Base-by-base conservation (phyloP, 2,329 filamentous ascomycete genomes). In the Fusarium caatingaense region DNA sequence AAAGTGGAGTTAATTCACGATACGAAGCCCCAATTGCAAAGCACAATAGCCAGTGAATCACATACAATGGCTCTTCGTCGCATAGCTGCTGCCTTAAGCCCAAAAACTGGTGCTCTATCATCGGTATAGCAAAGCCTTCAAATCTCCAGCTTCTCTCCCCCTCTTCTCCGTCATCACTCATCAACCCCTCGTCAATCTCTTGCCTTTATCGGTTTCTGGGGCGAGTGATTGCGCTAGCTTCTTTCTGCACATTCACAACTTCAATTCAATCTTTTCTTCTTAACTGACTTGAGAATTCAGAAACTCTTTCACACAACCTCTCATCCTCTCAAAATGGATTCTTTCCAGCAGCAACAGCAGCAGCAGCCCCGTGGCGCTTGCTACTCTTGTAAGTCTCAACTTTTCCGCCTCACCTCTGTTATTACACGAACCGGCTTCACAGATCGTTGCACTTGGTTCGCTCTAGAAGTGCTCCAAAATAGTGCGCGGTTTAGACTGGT, bases 361-460 rank as follows among this genome's bases (percentile, higher is more conserved):
- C 60, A 60, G 60, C 65, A 74, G 68, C 71, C 76, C 60, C 81
- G 80, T 69, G 83, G 84, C 75, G 81, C 83, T 69, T 87, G 85
- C 81, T 87, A 86, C 78, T 84, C 82, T 73, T 85, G 83, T 85
- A 75, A 83, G 83, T 82, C 27, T 49, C 21, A 27, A n/a, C 21
- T 46, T 40, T 55, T 20, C 41, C 28, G 23, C 48, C 25, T 30
- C 48, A 56, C 45, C 47, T 48, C n/a, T 25, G 37, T 55, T 28
- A 21, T 13, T 34, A 20, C 27, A n/a, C 30, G 41, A 66, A 47
- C 12, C 20, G 20, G 25, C 28, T 49, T 65, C 25, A 18, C 47
- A 34, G 46, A 21, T 23, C 50, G 47, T 49, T 45, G 25, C 20
- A n/a, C 42, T 32, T 37, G 40, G 48, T 27, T 54, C 11, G 27